Evolutionary conservation across 2,329 filamentous ascomycete genomes (phyloP).

Genomic region (Fusarium sp.): DNA sequence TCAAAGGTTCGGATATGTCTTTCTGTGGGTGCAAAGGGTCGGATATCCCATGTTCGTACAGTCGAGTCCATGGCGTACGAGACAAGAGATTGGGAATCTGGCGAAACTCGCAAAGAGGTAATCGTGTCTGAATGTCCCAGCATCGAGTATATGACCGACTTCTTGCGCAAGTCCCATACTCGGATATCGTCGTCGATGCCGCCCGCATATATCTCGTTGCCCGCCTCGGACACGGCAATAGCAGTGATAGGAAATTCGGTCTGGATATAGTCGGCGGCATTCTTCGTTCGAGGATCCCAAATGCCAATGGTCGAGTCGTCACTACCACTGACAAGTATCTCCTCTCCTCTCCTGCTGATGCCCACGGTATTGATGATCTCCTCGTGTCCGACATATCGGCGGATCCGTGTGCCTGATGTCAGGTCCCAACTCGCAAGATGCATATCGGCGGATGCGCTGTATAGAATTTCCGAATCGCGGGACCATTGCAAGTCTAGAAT

Average conservation of each 20-base stretch:
- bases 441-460: constrained; percentile 93
- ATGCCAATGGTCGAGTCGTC: constrained; percentile 95
- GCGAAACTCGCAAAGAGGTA: constrained; percentile 89
- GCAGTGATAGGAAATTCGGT: constrained; percentile 94
- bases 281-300: constrained; percentile 94
- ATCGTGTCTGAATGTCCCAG: constrained; percentile 91
- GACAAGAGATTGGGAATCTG: constrained; percentile 88
- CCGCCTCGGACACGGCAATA: constrained; percentile 89
- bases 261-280: constrained; percentile 86
- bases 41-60: constrained; percentile 93
- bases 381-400: constrained; percentile 91
- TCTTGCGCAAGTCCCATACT: constrained; percentile 96
- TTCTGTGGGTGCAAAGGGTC: constrained; percentile 91
- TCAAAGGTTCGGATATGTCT: constrained; percentile 89
- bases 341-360: constrained; percentile 88
- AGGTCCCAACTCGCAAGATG: constrained; percentile 95
- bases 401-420: constrained; percentile 90
- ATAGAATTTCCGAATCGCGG: constrained; percentile 89
- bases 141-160: constrained; percentile 87
- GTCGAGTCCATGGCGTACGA: constrained; percentile 96
- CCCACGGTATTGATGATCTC: constrained; percentile 95
- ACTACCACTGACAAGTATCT: constrained; percentile 88
- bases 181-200: constrained; percentile 98
- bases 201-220: constrained; percentile 93
- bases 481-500: constrained; percentile 96